Conservation (phyloP, 257 asterid species). For the Solanum rostratum region DNA sequence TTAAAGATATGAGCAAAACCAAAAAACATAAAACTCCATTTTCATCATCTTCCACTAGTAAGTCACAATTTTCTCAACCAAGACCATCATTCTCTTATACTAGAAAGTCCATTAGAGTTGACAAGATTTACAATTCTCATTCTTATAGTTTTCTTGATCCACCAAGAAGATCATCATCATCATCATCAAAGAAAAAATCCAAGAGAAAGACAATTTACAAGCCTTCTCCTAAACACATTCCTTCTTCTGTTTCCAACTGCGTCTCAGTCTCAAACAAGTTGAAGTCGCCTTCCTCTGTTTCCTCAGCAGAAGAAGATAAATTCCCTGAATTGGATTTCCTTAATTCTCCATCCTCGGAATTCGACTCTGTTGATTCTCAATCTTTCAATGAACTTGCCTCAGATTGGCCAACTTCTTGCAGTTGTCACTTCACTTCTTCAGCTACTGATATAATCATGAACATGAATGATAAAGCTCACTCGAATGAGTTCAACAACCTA, state of each 20-base stretch:
- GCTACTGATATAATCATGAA: conserved; percentile 49
- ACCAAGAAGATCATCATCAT: conserved; percentile 33
- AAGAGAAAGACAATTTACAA: conserved; percentile 56
- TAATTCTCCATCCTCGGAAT: conserved; percentile 25
- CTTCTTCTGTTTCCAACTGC: background rate
- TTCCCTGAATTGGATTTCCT: conserved; percentile 27
- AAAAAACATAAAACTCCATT: conserved; percentile 20
- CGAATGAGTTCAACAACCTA: background rate
- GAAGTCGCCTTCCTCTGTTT: background rate
- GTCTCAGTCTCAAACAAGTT: background rate
- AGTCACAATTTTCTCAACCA: conserved; percentile 16
- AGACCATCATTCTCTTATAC: conserved; percentile 42
- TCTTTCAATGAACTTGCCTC: conserved; percentile 11
- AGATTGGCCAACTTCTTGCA: conserved; percentile 20
- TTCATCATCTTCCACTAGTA: conserved; percentile 8
- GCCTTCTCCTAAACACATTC: conserved; percentile 45
- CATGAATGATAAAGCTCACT: conserved; percentile 21
- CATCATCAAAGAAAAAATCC: conserved; percentile 20
- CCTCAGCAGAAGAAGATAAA: background rate
- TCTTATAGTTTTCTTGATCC: conserved; percentile 28
- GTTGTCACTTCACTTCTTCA: conserved; percentile 30
- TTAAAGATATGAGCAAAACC: conserved; percentile 67
- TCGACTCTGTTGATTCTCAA: conserved; percentile 20
- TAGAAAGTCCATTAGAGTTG: conserved; percentile 13
- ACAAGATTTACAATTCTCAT: conserved; percentile 19